A percentile compares a stretch with the other conserved stretches of the same genome.
Evolutionary conservation across 1,139 yeast genomes (phyloP).

Genomic region (Meyerozyma smithsonii): DNA sequence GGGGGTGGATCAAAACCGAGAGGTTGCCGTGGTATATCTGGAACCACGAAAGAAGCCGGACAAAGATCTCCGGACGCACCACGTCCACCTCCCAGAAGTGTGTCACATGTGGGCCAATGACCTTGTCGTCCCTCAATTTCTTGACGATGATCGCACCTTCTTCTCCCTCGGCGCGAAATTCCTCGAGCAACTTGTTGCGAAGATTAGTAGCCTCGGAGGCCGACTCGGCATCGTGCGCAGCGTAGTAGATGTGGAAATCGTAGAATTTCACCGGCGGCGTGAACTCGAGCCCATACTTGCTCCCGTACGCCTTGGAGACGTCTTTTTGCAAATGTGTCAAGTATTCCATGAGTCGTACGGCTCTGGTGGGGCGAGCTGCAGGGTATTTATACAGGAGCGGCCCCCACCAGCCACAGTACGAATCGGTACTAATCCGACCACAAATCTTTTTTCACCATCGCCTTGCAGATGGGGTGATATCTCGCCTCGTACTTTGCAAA

Average conservation of each 20-base stretch:
- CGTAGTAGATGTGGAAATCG: conserved; percentile 33
- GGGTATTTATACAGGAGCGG: no score
- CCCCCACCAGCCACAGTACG: no score
- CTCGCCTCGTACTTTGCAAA: conserved; percentile 20
- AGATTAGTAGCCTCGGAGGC: conserved; percentile 20
- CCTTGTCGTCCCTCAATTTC: conserved; percentile 20
- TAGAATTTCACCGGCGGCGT: conserved; percentile 27
- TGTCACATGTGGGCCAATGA: conserved; percentile 29
- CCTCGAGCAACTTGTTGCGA: conserved; percentile 18
- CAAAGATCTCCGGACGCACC: conserved; percentile 25
- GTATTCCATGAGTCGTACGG: conserved; percentile 32
- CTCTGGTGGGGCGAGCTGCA: no score
- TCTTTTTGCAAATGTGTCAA: conserved; percentile 20
- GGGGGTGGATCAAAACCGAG: conserved; percentile 30
- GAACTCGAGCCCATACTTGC: conserved; percentile 19
- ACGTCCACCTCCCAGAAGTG: conserved; percentile 35
- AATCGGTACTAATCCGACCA: no score
- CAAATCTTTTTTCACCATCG: conserved; percentile 35
- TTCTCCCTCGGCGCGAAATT: conserved; percentile 21
- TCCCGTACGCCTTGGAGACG: conserved; percentile 19
- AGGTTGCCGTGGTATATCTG: conserved; percentile 26
- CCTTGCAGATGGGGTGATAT: conserved; percentile 38
- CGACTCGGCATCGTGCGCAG: conserved; percentile 17
- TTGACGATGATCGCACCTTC: conserved; percentile 30
- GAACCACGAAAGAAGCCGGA: conserved; percentile 26